Evolutionary conservation across 148 eudicot species (phyloP), one percentile per base, ranked within the genome.

Genomic region (Diospyros lotus): DNA sequence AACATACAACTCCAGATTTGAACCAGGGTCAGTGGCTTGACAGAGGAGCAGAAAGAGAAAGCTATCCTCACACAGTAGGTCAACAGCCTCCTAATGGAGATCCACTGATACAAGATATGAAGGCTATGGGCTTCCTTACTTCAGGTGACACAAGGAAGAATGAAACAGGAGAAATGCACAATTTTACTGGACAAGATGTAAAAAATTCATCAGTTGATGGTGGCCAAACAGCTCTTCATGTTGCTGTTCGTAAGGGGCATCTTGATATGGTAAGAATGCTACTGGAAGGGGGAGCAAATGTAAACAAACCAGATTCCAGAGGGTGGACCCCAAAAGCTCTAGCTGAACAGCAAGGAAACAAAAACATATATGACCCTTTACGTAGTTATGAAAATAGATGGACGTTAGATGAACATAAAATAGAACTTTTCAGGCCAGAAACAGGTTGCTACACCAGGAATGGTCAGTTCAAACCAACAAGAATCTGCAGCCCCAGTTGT

Each of bases 281-380:
- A 75, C 71, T 83, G 59, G 87, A 85, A 76, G 75, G 68, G 63
- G 82, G 78, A 74, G 79, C 81, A 78, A 73, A 76, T 72, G 67
- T 62, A 12, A 54, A 89, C 52, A 74, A 74, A 66, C 79, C 68
- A 52, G 82, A 80, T 71, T 66, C 53, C 41, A 78, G 71, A 46
- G 79, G 77, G 48, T 78, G 82, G 80, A 80, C 68, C 17, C 78
- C 83, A 62, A 78, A 78, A 61, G 79, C 73, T 45, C 48, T 67
- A 72, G 79, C 88, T 52, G 75, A 76, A 72, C 71, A 76, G 65
- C 77, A 78, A 65, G 88, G 51, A 71, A 78, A 73, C 56, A 80
- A 58, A 65, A 71, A 74, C 59, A 71, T 69, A 14, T 40, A 73
- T 46, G 81, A 84, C 63, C 77, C 74, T 64, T 51, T 69, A 82